Evolutionary conservation across 2,329 filamentous ascomycete species (phyloP).

Genomic region (Didymella sp.): DNA sequence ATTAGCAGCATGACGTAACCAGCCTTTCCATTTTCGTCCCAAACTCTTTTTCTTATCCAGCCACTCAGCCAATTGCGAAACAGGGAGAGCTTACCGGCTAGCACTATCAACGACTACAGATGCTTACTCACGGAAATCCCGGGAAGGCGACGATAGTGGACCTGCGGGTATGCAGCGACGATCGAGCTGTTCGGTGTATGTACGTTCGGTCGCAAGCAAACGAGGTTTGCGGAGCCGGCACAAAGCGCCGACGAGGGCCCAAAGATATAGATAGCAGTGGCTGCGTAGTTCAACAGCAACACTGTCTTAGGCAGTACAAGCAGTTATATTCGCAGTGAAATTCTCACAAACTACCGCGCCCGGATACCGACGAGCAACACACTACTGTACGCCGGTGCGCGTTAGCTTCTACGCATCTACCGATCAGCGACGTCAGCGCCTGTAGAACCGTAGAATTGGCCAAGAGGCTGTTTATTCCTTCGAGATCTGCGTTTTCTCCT

Average conservation of each 20-base stretch:
- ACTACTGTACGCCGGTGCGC: constrained; percentile 11
- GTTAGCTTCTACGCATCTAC: constrained; percentile 11
- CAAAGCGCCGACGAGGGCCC: constrained; percentile 3
- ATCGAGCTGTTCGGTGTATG: constrained; percentile 1
- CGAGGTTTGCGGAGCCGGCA: constrained; percentile 10
- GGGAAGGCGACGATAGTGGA: neutral
- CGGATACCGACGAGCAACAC: constrained; percentile 10
- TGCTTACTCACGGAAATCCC: constrained; percentile 1
- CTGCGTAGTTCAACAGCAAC: neutral
- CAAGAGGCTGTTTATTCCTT: neutral
- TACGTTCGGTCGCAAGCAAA: constrained; percentile 10
- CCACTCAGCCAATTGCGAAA: constrained; percentile 1
- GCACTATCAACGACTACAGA: neutral
- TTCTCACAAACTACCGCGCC: constrained; percentile 2
- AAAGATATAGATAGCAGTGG: neutral
- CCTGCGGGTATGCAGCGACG: neutral
- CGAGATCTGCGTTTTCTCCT: neutral
- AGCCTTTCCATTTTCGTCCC: neutral
- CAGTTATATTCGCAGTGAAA: neutral
- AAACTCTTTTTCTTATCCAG: neutral
- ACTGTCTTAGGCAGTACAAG: neutral
- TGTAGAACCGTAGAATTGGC: neutral
- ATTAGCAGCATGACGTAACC: constrained; percentile 10
- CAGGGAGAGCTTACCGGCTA: neutral
- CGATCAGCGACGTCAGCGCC: constrained; percentile 17